Base-by-base conservation (phyloP, 352 stramenopile species). In the Pythium apleroticum region DNA sequence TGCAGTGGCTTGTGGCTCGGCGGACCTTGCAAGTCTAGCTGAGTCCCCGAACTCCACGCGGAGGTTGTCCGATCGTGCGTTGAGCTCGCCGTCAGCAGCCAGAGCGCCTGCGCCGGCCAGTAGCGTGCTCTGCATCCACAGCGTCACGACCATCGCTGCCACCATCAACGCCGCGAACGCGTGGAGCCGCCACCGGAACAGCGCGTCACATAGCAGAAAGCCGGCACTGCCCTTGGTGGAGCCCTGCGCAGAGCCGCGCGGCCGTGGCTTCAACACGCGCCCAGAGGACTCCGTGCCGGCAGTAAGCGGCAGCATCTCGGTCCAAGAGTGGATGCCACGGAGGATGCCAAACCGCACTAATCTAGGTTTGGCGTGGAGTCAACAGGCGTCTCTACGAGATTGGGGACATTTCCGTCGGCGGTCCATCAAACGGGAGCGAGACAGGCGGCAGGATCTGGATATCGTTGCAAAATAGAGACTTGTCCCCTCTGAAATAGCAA, bases 81-180 rank as follows among this genome's bases (percentile, higher is more conserved):
- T 48, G n/a, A n/a, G n/a, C n/a, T n/a, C n/a, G n/a, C n/a, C n/a
- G n/a, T n/a, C n/a, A n/a, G n/a, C n/a, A n/a, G n/a, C n/a, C n/a
- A n/a, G n/a, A n/a, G n/a, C 30, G 30, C 30, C 30, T 33, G 30
- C 30, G 0, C 27, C 24, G 6, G 56, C 19, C 28, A 87, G 35
- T 54, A 90, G 74, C 31, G 72, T 73, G 69, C 83, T 86, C 63
- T 89, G 81, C 61, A 83, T 69, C 71, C 68, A 87, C 9, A 89
- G 17, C 46, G 87, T 82, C 31, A 83, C 28, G 19, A 20, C 52
- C 22, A 82, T 28, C 24, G 20, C 45, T 0, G 20, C n/a, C 22
- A 14, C 14, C 15, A 71, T 30, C 41, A 59, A 31, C 24, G 53
- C 19, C 22, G 48, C 12, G 19, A 53, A 30, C 17, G 33, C 37